Percentiles rank a stretch among this genome's conserved stretches.
Evolutionary conservation across 164 flowering plant species (phyloP).

Genomic region (Piper longum): DNA sequence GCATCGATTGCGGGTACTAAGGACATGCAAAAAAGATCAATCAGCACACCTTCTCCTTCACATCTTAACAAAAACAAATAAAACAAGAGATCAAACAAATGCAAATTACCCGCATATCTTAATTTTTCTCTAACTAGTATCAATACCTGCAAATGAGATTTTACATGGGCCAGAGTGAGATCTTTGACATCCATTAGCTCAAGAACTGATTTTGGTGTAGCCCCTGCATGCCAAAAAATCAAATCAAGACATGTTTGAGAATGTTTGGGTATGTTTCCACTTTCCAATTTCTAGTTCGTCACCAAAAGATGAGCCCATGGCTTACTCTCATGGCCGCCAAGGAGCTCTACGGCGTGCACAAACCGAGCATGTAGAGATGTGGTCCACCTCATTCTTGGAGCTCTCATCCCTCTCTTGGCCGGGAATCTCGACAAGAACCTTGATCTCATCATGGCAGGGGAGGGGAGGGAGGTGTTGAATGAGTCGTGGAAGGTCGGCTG

Average conservation of each 20-base stretch:
- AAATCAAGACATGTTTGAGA: neutral
- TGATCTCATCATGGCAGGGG: conserved; percentile 47
- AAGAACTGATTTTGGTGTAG: conserved; percentile 95
- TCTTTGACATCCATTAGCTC: conserved; percentile 99
- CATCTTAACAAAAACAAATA: too few relatives aligned
- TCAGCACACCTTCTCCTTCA: neutral
- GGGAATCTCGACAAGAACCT: conserved; percentile 64
- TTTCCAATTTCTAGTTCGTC: neutral
- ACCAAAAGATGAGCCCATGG: neutral
- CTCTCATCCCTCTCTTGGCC: conserved; percentile 69
- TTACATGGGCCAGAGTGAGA: conserved; percentile 96
- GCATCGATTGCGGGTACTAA: neutral
- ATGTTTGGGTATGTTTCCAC: neutral
- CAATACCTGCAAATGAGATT: conserved; percentile 90
- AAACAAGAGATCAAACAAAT: too few relatives aligned
- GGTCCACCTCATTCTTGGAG: conserved; percentile 98
- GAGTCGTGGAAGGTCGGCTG: conserved; percentile 18
- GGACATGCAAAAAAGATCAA: neutral
- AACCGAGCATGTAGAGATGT: conserved; percentile 88
- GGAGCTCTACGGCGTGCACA: conserved; percentile 91
- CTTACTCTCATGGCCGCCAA: conserved; percentile 99
- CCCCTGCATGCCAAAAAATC: conserved; percentile 33
- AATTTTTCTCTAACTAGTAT: neutral
- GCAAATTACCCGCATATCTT: neutral
- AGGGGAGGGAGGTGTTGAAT: conserved; percentile 12